These are phyloP conservation scores for Urochloa ruziziensis DNA, from an alignment of 176 grass and related monocot genomes.

Conservation along the genomic window DNA sequence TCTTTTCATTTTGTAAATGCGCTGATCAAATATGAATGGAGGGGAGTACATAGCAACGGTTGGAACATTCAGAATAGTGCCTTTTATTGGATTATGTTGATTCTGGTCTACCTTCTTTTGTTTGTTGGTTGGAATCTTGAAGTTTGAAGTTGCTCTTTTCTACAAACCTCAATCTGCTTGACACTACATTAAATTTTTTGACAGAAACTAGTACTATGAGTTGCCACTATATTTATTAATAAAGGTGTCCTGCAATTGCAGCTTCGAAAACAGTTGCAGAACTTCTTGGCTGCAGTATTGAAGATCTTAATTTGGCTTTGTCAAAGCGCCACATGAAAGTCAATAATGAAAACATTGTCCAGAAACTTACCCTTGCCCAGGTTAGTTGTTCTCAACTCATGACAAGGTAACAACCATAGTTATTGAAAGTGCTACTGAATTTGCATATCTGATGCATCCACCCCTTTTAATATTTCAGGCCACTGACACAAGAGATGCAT, in stretches of 20 bases:
- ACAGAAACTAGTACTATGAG: background rate
- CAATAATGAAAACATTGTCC: slow-evolving; percentile 93
- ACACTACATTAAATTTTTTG: background rate
- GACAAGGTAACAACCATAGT: slow-evolving; percentile 7
- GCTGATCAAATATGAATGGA: no score
- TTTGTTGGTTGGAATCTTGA: background rate
- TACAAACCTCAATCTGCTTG: background rate
- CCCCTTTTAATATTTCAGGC: slow-evolving; percentile 58
- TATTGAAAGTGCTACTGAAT: slow-evolving; percentile 9
- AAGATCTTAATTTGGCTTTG: slow-evolving; percentile 70
- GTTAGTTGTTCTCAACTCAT: slow-evolving; percentile 47
- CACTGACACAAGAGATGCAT: slow-evolving; percentile 86
- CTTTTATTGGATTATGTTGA: background rate
- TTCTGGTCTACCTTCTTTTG: background rate
- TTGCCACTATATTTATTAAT: background rate
- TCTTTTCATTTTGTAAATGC: no score
- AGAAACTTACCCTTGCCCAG: slow-evolving; percentile 97
- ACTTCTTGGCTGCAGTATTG: slow-evolving; percentile 89
- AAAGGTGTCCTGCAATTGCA: slow-evolving; percentile 37
- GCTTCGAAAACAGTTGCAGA: slow-evolving; percentile 79
- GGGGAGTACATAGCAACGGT: background rate
- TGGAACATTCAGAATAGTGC: background rate
- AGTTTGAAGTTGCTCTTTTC: background rate
- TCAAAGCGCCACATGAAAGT: slow-evolving; percentile 98
- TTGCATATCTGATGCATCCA: slow-evolving; percentile 21